Conservation (phyloP, 2,329 filamentous ascomycete species). For the Pseudogymnoascus sp. region DNA sequence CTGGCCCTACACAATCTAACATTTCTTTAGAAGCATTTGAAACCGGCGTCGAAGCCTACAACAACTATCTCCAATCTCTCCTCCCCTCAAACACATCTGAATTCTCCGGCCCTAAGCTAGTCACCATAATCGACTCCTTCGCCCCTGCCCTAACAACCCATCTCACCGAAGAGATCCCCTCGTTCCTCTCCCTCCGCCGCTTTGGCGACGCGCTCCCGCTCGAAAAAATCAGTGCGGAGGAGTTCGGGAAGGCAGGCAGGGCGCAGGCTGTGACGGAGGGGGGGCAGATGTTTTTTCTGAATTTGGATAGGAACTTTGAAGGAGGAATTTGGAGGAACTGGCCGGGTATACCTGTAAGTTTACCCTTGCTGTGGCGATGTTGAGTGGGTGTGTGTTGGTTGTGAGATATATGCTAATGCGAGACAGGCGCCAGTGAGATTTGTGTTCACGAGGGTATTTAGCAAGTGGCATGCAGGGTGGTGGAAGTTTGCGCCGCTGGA, state of each 20-base stretch:
- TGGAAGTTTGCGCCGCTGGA: constrained; percentile 18
- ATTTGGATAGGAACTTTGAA: constrained; percentile 18
- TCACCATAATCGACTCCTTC: neutral
- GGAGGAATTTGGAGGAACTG: constrained; percentile 15
- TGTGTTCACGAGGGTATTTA: constrained; percentile 13
- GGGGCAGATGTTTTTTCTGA: constrained; percentile 17
- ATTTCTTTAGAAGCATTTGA: constrained; percentile 12
- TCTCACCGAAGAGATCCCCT: neutral
- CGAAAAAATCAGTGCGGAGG: constrained; percentile 1
- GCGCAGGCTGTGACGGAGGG: constrained; percentile 12
- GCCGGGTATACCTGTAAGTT: constrained; percentile 11
- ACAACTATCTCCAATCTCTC: constrained; percentile 11
- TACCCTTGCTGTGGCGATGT: no score
- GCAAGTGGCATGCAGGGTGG: constrained; percentile 13
- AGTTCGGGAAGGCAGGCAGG: constrained; percentile 13
- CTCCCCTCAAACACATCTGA: neutral
- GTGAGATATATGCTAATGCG: neutral
- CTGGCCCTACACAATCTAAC: neutral
- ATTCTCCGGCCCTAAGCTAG: constrained; percentile 14
- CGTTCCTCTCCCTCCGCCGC: constrained; percentile 5
- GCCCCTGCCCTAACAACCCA: neutral
- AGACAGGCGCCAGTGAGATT: constrained; percentile 10
- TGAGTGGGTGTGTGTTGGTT: neutral
- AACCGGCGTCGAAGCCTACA: constrained; percentile 14
- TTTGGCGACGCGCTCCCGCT: constrained; percentile 13